A percentile compares a stretch with the other conserved stretches of the same genome.
Conservation (phyloP, 1,284 basidiomycete species). For the Naganishia sp. region DNA sequence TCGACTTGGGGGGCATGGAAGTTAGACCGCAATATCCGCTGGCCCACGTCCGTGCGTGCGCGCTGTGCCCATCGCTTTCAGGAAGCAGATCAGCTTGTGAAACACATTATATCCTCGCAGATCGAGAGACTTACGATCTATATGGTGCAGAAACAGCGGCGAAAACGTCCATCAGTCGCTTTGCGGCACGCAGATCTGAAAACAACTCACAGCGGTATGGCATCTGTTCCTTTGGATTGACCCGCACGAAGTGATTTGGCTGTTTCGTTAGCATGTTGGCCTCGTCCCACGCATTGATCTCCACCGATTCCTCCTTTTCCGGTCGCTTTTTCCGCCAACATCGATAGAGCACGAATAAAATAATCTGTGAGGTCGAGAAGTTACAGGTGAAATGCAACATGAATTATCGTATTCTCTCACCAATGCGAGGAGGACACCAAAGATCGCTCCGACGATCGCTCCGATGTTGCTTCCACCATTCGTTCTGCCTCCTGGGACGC, state of each 20-base stretch:
- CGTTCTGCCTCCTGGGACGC: slow-evolving; percentile 15
- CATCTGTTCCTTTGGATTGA: slow-evolving; percentile 21
- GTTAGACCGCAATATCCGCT: slow-evolving; percentile 1
- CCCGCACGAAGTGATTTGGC: slow-evolving; percentile 28
- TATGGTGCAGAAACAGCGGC: too few species aligned
- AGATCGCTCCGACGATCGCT: slow-evolving; percentile 19
- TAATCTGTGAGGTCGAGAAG: slow-evolving; percentile 7
- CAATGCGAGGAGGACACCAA: slow-evolving; percentile 22
- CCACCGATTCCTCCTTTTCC: slow-evolving; percentile 14
- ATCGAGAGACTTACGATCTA: slow-evolving; percentile 9
- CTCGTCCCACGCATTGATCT: slow-evolving; percentile 26
- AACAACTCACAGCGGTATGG: slow-evolving; percentile 23
- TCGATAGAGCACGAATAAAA: slow-evolving; percentile 19
- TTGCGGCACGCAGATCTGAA: neutral
- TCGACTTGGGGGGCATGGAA: neutral
- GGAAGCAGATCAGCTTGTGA: too few species aligned
- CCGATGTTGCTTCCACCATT: slow-evolving; percentile 10
- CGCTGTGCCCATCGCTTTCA: slow-evolving; percentile 1
- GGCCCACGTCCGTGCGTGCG: slow-evolving; percentile 15
- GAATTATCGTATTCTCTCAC: slow-evolving; percentile 3
- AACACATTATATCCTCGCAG: too few species aligned
- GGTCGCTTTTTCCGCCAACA: slow-evolving; percentile 13
- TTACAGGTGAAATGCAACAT: neutral
- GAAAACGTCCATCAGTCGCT: neutral
- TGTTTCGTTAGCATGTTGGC: slow-evolving; percentile 29